These are phyloP conservation scores for Penicillium argentinense DNA, from an alignment of 495 filamentous ascomycete genomes.

Conservation along the genomic window DNA sequence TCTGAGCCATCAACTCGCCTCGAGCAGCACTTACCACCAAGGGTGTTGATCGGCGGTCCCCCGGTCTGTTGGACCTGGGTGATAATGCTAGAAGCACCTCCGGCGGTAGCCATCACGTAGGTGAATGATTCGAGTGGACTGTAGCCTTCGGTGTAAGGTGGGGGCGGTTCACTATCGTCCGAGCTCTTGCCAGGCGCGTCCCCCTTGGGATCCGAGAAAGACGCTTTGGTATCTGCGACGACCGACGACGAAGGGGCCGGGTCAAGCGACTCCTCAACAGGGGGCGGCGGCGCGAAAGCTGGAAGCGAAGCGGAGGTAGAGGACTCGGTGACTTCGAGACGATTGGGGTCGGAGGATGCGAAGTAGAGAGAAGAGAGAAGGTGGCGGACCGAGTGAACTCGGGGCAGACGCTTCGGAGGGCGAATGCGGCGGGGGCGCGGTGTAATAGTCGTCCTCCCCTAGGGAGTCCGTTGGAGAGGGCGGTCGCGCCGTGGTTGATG, in stretches of 20 bases:
- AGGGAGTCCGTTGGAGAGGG: constrained; percentile 42
- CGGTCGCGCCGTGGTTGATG: constrained; percentile 64
- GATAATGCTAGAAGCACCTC: constrained; percentile 96
- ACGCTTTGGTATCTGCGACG: constrained; percentile 80
- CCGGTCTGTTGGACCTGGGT: constrained; percentile 96
- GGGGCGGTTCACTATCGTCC: constrained; percentile 89
- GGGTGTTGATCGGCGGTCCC: constrained; percentile 76
- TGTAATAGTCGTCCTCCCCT: constrained; percentile 52
- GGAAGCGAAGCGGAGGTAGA: constrained; percentile 59
- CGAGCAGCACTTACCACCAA: constrained; percentile 66
- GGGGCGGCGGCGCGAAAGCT: constrained; percentile 50
- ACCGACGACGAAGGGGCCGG: constrained; percentile 52
- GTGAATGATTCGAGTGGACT: constrained; percentile 91
- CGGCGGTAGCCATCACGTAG: constrained; percentile 97
- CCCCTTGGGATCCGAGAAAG: constrained; percentile 74
- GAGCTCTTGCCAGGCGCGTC: constrained; percentile 65
- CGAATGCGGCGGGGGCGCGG: constrained; percentile 62
- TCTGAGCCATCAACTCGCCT: constrained; percentile 3
- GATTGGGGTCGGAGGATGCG: constrained; percentile 41
- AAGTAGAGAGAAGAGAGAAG: constrained; percentile 67
- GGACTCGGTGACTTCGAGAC: constrained; percentile 53
- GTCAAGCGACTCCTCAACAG: constrained; percentile 42
- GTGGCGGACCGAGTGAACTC: constrained; percentile 54
- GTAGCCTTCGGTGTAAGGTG: constrained; percentile 90
- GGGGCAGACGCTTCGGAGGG: constrained; percentile 68